Evolutionary conservation across 768 basidiomycete species (phyloP).

Genomic region (Termitomyces sp.): DNA sequence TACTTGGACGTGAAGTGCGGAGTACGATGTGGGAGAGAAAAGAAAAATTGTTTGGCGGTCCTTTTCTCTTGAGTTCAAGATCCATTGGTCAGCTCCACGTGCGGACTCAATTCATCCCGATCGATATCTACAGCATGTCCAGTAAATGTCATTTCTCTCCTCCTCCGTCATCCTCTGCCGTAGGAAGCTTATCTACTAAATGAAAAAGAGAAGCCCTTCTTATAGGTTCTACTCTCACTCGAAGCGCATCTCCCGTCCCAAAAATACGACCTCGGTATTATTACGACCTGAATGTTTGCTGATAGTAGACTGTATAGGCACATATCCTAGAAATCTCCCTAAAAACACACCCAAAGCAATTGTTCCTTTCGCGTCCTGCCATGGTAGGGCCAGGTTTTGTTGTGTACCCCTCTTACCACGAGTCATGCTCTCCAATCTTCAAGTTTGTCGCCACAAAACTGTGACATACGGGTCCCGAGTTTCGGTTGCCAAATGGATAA

Average conservation of each 20-base stretch:
- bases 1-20: neutral
- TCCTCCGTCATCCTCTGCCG: neutral
- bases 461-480: conserved; percentile 1
- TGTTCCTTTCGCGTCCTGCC: neutral
- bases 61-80: conserved; percentile 16
- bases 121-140: conserved; percentile 2
- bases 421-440: neutral
- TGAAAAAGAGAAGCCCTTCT: neutral
- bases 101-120: conserved; percentile 5
- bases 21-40: conserved; percentile 10
- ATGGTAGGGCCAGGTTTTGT: neutral
- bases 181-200: neutral
- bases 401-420: neutral
- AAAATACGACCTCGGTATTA: neutral
- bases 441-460: neutral
- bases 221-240: neutral
- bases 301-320: neutral
- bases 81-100: conserved; percentile 19
- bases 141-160: neutral
- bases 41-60: conserved; percentile 9
- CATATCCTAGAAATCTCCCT: neutral
- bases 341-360: neutral
- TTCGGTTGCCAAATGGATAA: neutral
- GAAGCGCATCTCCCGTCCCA: neutral
- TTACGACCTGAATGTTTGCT: neutral